Conservation (phyloP, 768 basidiomycete species). For the Cystofilobasidium ferigula region DNA sequence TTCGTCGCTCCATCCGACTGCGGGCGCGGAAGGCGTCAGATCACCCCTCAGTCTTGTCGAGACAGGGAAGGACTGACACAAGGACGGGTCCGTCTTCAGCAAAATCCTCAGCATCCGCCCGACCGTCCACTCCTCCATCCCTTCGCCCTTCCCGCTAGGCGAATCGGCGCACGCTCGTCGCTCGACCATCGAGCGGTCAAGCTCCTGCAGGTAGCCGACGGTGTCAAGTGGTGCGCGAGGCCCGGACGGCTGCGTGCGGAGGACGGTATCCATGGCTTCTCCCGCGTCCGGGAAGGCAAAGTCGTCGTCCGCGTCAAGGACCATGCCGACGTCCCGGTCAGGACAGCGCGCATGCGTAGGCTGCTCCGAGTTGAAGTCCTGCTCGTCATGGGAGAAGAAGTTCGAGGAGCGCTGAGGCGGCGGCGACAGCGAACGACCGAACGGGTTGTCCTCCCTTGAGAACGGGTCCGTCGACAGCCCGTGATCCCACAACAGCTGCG, state of each 20-base stretch:
- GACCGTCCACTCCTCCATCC: neutral
- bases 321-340: too few species aligned
- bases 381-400: neutral
- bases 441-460: neutral
- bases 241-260: too few species aligned
- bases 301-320: too few species aligned
- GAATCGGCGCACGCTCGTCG: neutral
- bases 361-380: too few species aligned
- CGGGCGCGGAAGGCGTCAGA: neutral
- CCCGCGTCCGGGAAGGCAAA: too few species aligned
- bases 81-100: neutral
- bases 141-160: neutral
- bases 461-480: neutral
- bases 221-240: too few species aligned
- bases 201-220: neutral
- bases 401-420: too few species aligned
- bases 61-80: neutral
- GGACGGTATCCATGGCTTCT: too few species aligned
- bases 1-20: conserved; percentile 3
- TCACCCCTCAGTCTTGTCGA: neutral
- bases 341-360: too few species aligned
- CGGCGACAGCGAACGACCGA: neutral
- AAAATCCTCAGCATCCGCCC: neutral
- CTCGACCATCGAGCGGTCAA: neutral
- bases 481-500: neutral